Percentiles rank a stretch among this genome's conserved stretches.
Evolutionary conservation across 2,329 filamentous ascomycete genomes (phyloP).

Genomic region (Alternaria arborescens): DNA sequence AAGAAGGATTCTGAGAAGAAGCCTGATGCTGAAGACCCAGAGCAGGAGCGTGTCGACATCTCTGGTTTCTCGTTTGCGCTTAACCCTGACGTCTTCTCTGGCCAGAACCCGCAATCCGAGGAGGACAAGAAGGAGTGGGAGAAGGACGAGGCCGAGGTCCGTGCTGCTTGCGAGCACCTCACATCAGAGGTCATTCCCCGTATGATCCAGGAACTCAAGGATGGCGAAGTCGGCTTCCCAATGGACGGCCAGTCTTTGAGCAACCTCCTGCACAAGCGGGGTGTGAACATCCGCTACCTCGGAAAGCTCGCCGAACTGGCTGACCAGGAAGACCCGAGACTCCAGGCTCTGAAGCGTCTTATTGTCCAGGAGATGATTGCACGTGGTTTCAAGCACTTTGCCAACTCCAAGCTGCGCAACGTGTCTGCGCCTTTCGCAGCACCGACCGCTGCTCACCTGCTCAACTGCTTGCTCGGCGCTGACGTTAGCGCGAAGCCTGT

Average conservation of each 20-base stretch:
- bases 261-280: conserved; percentile 90
- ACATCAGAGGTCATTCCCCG: conserved; percentile 81
- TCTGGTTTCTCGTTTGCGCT: conserved; percentile 86
- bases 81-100: conserved; percentile 95
- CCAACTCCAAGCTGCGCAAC: conserved; percentile 79
- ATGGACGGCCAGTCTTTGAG: conserved; percentile 97
- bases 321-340: conserved; percentile 66
- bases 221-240: conserved; percentile 94
- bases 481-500: conserved; percentile 79
- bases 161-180: conserved; percentile 81
- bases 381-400: conserved; percentile 94
- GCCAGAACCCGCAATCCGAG: conserved; percentile 86
- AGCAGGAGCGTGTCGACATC: conserved; percentile 79
- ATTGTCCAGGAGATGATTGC: conserved; percentile 91
- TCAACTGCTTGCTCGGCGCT: conserved; percentile 90
- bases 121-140: conserved; percentile 86
- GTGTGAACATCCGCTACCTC: conserved; percentile 97
- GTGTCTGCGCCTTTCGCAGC: conserved; percentile 82
- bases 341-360: conserved; percentile 79
- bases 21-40: conserved; percentile 37
- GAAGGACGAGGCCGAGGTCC: conserved; percentile 87
- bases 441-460: conserved; percentile 80
- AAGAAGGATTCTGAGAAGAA: conserved; percentile 29
- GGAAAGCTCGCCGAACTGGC: conserved; percentile 79
- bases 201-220: conserved; percentile 84